These are phyloP conservation scores for Lactarius deliciosus DNA, from an alignment of 768 basidiomycete genomes.

Conservation along the genomic window DNA sequence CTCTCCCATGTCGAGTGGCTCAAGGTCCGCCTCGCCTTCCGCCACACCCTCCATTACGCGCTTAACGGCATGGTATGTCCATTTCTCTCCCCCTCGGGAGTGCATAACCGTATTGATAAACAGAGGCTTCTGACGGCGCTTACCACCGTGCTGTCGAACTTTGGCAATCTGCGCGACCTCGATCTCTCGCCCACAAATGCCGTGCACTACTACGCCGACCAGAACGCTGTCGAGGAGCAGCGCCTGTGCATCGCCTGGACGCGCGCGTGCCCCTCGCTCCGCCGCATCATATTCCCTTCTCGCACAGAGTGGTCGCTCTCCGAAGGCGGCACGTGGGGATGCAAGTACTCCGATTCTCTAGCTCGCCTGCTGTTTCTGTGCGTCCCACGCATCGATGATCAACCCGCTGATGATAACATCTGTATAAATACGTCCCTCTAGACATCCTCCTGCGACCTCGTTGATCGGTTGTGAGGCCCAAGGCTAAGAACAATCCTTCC, in stretches of 20 bases:
- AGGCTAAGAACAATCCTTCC: background rate
- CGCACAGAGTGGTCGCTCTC: constrained; percentile 50
- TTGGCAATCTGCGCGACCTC: constrained; percentile 49
- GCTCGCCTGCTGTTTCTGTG: constrained; percentile 17
- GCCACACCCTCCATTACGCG: constrained; percentile 64
- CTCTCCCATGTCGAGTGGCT: constrained; percentile 51
- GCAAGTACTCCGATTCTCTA: constrained; percentile 5
- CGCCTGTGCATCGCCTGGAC: constrained; percentile 55
- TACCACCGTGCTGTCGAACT: constrained; percentile 54
- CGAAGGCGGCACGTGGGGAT: constrained; percentile 30
- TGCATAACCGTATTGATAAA: background rate
- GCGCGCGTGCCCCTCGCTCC: constrained; percentile 52
- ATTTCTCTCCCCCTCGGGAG: background rate
- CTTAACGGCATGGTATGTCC: constrained; percentile 63
- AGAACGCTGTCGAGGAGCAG: constrained; percentile 46
- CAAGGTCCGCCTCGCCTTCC: constrained; percentile 56
- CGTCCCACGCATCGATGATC: background rate
- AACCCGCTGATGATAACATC: background rate
- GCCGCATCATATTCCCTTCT: constrained; percentile 56
- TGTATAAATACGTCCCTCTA: background rate
- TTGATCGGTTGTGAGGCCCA: background rate
- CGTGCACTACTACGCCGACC: constrained; percentile 42
- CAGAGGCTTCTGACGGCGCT: constrained; percentile 56
- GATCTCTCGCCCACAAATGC: constrained; percentile 58
- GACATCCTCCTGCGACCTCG: background rate